Evolutionary conservation across 2,329 filamentous ascomycete genomes (phyloP).

Genomic region (Helicocarpus griseus): DNA sequence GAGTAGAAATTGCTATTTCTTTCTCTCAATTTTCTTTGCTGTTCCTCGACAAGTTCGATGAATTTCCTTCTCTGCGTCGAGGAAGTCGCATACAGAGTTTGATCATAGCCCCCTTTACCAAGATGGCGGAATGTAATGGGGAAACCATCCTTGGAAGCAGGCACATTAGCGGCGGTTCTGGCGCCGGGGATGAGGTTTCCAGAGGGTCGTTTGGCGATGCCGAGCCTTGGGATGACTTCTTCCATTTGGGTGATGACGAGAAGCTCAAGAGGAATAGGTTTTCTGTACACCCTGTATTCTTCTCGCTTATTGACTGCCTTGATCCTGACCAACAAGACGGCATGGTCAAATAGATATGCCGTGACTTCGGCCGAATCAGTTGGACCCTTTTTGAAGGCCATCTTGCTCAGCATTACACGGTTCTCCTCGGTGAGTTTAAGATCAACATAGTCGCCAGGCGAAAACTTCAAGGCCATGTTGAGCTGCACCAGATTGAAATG

Average conservation of each 20-base stretch:
- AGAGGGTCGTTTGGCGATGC: constrained; percentile 75
- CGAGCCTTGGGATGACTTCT: constrained; percentile 73
- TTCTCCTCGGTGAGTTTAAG: constrained; percentile 89
- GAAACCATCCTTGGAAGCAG: constrained; percentile 62
- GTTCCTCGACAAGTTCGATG: constrained; percentile 88
- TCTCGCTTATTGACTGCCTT: constrained; percentile 90
- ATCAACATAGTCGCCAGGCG: constrained; percentile 82
- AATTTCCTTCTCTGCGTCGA: constrained; percentile 86
- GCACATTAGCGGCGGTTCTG: constrained; percentile 41
- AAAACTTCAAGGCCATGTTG: constrained; percentile 85
- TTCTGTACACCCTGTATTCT: constrained; percentile 88
- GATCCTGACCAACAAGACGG: constrained; percentile 78
- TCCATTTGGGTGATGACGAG: constrained; percentile 96
- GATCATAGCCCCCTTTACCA: constrained; percentile 88
- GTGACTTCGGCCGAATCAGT: constrained; percentile 85
- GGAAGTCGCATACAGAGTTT: constrained; percentile 78
- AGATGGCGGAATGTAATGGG: constrained; percentile 95
- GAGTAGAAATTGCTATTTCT: constrained; percentile 59
- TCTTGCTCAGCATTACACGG: constrained; percentile 89
- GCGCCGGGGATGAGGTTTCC: constrained; percentile 58
- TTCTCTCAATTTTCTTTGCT: constrained; percentile 77
- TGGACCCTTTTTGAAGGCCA: constrained; percentile 81
- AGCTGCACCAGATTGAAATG: constrained; percentile 90
- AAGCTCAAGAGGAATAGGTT: constrained; percentile 88
- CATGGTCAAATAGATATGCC: constrained; percentile 93